Evolutionary conservation across 1,284 basidiomycete genomes (phyloP), one percentile per base, ranked within the genome.

Genomic region (Neolentinus lepideus): DNA sequence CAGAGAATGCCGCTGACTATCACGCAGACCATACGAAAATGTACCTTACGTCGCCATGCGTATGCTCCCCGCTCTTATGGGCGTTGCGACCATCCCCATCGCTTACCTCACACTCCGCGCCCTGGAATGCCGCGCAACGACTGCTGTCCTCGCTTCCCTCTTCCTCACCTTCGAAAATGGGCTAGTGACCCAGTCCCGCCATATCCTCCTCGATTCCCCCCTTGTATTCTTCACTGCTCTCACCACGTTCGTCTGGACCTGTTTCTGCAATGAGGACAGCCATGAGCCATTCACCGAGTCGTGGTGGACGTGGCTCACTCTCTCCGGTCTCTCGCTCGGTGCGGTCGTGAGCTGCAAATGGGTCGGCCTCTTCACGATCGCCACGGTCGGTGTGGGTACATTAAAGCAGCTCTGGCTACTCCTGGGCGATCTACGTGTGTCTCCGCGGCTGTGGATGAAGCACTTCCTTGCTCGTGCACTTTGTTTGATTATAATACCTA

Each of bases 291-390:
- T 98, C 70, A 89, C 90, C 0, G 73, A 80, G 6, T 71, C 75
- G 2, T 99, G 97, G 96, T 99, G 97, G 97, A 76, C 77, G 0
- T 96, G 93, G 85, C 85, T 99, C 22, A 72, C 80, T n/a, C 78
- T 97, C 43, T 91, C 92, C 0, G 97, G 97, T 35, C 75, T 94
- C 19, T 84, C 86, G 0, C 84, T 99, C 19, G 97, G 97, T 46
- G 92, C 94, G 1, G 94, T 97, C 38, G 83, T 90, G 47, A 91
- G 87, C 65, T 94, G 92, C 74, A 99, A 99, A 72, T 99, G 97
- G 97, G 96, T 99, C 54, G 97, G 97, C 6, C 77, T 99, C 31
- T 98, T 99, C 74, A 99, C 95, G n/a, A 94, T 99, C 62, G 94
- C 95, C 6, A 96, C 95, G 2, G 75, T 99, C 55, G 97, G 96